Conservation (phyloP, 2,329 filamentous ascomycete species). For the Pleochaeta shiraiana region DNA sequence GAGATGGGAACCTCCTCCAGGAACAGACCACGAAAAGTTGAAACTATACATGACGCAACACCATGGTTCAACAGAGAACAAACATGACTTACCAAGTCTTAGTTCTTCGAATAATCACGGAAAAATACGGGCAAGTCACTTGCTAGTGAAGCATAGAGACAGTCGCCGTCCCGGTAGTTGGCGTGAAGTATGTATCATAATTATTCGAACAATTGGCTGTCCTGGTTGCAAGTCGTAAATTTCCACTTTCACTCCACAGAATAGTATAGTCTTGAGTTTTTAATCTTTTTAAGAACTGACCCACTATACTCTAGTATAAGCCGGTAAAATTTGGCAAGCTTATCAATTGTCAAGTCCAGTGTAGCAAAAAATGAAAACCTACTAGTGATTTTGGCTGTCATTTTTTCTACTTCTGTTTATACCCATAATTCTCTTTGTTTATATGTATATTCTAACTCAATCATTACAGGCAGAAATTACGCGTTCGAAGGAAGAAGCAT, state of each 20-base stretch:
- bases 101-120: conserved; percentile 30
- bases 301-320: too few species aligned
- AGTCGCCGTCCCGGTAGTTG: conserved; percentile 83
- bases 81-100: conserved; percentile 18
- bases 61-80: conserved; percentile 33
- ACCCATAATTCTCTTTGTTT: background rate
- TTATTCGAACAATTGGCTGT: too few species aligned
- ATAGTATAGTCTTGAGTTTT: too few species aligned
- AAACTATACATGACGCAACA: conserved; percentile 94
- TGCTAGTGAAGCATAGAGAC: conserved; percentile 82
- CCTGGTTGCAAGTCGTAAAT: too few species aligned
- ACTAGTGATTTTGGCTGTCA: too few species aligned
- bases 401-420: background rate
- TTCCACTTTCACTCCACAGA: too few species aligned
- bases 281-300: too few species aligned
- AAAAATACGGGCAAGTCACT: conserved; percentile 83
- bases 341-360: too few species aligned
- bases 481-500: conserved; percentile 69
- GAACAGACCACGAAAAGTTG: conserved; percentile 76
- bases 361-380: too few species aligned
- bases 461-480: conserved; percentile 47
- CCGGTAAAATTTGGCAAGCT: too few species aligned
- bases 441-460: conserved; percentile 5
- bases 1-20: conserved; percentile 79
- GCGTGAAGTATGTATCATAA: conserved; percentile 38